Evolutionary conservation across 2,329 filamentous ascomycete genomes (phyloP), one percentile per base, ranked within the genome.

Genomic region (Botrytis byssoidea): DNA sequence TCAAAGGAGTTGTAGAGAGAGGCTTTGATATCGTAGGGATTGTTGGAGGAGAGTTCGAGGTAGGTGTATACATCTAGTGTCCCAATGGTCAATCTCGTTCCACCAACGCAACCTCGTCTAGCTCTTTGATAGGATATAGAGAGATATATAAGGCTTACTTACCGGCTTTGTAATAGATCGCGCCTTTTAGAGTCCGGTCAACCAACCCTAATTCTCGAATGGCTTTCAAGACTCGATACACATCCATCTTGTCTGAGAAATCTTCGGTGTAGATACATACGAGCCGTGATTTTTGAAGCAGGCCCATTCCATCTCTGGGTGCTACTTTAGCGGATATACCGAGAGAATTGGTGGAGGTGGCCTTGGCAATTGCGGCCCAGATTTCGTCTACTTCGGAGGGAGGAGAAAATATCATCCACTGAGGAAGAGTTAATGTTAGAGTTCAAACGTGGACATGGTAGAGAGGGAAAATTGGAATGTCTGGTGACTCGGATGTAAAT

Each of bases 241-340:
- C 87, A 79, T 97, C 93, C 6, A 86, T 83, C 70, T 83, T 85
- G 79, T 97, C 90, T 42, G 84, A 84, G 79, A 94, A 96, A 81
- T 97, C 89, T 60, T 85, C 84, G 8, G 93, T 97, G 81, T 97
- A 97, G 12, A 97, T 85, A 77, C 92, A 95, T 40, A 97, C 89
- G 60, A 96, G 82, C 32, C 89, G 86, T 32, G 83, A 82, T 61
- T 82, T 85, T 37, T 82, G 79, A 9, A 83, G 79, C 1, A 82
- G 81, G 9, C 75, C 81, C 77, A 82, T 12, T 22, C 16, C 44
- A 10, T 59, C 83, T 16, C 86, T 81, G 1, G 92, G 89, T 1
- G 90, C 89, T 20, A 95, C 91, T 82, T 96, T 97, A 16, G 93
- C 92, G 1, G 84, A 86, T 57, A 89, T 87, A 0, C 94, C 94